These are phyloP conservation scores for Aspergillus carlsbadensis DNA, from an alignment of 495 filamentous ascomycete genomes.

Conservation along the genomic window DNA sequence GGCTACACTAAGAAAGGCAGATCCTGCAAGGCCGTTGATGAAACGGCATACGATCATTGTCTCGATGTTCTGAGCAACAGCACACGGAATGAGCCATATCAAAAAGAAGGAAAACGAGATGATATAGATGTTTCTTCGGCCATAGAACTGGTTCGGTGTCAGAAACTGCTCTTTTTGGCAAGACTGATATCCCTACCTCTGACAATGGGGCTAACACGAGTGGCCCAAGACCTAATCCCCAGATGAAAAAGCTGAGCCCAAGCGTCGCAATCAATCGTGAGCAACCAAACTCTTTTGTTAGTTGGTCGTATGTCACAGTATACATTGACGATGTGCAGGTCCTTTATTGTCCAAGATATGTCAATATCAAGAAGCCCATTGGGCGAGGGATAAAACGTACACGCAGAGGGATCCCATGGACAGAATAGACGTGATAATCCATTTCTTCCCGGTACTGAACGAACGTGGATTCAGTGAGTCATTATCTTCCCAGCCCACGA, in stretches of 20 bases:
- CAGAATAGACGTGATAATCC: slow-evolving; percentile 75
- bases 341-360: slow-evolving; percentile 39
- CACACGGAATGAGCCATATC: slow-evolving; percentile 85
- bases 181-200: slow-evolving; percentile 39
- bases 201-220: slow-evolving; percentile 68
- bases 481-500: slow-evolving; percentile 70
- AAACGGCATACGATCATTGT: slow-evolving; percentile 85
- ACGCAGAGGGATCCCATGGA: slow-evolving; percentile 76
- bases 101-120: slow-evolving; percentile 73
- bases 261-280: slow-evolving; percentile 72
- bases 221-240: slow-evolving; percentile 69
- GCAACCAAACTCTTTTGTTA: slow-evolving; percentile 71
- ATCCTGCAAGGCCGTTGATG: slow-evolving; percentile 79
- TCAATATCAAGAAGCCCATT: background rate
- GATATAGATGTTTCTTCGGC: slow-evolving; percentile 82
- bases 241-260: slow-evolving; percentile 77
- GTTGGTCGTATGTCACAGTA: slow-evolving; percentile 79
- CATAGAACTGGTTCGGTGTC: slow-evolving; percentile 69
- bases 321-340: slow-evolving; percentile 91
- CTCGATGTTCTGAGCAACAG: slow-evolving; percentile 77
- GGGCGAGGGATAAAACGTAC: slow-evolving; percentile 51
- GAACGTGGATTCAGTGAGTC: slow-evolving; percentile 74
- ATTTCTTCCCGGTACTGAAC: slow-evolving; percentile 66
- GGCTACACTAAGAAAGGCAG: slow-evolving; percentile 85
- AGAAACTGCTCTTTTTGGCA: background rate